These are phyloP conservation scores for Anacardium occidentale DNA, from an alignment of 345 rosid species.

Conservation along the genomic window DNA sequence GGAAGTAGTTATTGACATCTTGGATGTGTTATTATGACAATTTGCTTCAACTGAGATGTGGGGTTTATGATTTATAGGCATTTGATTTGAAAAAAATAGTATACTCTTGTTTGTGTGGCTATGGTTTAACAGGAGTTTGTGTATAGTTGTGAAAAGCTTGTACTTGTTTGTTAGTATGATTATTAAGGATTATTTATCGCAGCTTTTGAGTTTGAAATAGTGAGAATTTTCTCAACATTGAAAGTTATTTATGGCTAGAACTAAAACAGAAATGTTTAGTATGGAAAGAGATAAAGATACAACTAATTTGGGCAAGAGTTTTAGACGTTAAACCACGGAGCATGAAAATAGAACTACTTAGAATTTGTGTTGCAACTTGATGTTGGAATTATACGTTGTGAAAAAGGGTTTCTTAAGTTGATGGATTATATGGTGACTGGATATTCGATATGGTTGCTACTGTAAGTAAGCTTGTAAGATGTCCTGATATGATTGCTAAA, in stretches of 20 bases:
- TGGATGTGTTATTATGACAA: not conserved
- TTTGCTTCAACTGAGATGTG: too few species aligned
- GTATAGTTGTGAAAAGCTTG: not conserved
- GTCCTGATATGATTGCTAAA: not conserved
- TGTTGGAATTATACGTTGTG: too few species aligned
- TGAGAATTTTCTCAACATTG: not conserved
- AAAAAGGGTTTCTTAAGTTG: too few species aligned
- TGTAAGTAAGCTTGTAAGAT: not conserved
- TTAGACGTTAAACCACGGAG: not conserved
- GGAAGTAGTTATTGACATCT: not conserved
- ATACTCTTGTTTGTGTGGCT: not conserved
- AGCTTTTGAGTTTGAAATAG: not conserved
- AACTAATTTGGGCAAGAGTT: not conserved
- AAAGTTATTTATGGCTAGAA: not conserved
- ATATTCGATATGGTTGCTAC: not conserved
- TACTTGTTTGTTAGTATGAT: not conserved
- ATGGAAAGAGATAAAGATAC: not conserved
- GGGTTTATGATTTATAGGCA: too few species aligned
- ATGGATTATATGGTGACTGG: too few species aligned
- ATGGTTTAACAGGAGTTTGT: not conserved
- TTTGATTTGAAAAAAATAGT: not conserved
- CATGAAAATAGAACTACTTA: not conserved
- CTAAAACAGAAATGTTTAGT: not conserved
- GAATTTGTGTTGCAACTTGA: not conserved
- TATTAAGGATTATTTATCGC: not conserved